Evolutionary conservation across 805 yeast species (phyloP).

Genomic region (Wickerhamomyces sydowiorum): DNA sequence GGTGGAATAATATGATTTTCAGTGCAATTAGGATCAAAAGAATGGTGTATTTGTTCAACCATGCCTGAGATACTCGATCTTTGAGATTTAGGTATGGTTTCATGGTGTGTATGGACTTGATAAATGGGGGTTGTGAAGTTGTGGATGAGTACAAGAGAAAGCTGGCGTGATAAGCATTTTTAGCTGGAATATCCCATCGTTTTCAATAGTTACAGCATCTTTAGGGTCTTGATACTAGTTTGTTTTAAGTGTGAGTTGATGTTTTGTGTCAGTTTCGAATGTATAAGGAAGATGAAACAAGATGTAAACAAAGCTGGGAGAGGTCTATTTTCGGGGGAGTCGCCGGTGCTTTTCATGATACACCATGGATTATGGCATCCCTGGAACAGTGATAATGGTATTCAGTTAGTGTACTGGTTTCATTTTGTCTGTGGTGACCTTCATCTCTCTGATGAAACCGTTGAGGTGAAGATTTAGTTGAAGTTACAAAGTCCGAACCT

Average conservation of each 20-base stretch:
- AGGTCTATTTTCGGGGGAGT: not conserved
- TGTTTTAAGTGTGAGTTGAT: not conserved
- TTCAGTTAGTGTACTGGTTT: too few species aligned
- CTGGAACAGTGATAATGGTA: too few species aligned
- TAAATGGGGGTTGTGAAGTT: too few species aligned
- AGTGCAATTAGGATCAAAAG: constrained; percentile 47
- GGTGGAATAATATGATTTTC: constrained; percentile 54
- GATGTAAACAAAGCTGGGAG: not conserved
- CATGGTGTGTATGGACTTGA: not conserved
- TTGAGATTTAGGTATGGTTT: constrained; percentile 37
- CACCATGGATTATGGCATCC: too few species aligned
- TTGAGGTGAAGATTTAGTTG: too few species aligned
- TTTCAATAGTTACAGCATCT: not conserved
- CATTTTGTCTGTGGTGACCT: too few species aligned
- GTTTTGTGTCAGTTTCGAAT: not conserved
- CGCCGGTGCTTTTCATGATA: too few species aligned
- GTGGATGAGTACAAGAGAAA: too few species aligned
- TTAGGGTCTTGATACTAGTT: too few species aligned
- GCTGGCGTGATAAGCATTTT: too few species aligned
- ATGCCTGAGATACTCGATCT: constrained; percentile 57
- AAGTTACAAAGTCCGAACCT: too few species aligned
- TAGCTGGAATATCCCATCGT: not conserved
- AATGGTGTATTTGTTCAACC: constrained; percentile 63
- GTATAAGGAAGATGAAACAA: not conserved
- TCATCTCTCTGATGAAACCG: too few species aligned